Evolutionary conservation across 805 yeast species (phyloP).

Genomic region (Pichia occidentalis): DNA sequence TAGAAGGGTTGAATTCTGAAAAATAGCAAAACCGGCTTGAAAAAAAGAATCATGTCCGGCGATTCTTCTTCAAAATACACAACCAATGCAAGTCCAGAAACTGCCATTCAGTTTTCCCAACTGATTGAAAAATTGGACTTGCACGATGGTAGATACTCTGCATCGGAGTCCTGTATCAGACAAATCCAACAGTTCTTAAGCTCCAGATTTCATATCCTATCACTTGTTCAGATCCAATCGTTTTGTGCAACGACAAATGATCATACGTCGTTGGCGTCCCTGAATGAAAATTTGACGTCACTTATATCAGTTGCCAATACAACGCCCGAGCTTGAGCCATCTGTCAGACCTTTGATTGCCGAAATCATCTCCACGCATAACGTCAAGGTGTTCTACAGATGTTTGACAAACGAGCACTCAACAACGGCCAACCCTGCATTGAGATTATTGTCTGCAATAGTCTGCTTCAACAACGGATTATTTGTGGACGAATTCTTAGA

Average conservation of each 20-base stretch:
- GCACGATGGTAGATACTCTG: neutral
- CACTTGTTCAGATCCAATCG: slow-evolving; percentile 37
- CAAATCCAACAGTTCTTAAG: slow-evolving; percentile 27
- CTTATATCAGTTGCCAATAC: slow-evolving; percentile 25
- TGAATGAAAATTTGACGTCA: slow-evolving; percentile 38
- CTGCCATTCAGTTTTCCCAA: slow-evolving; percentile 15
- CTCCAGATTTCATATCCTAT: slow-evolving; percentile 24
- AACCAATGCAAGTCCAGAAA: slow-evolving; percentile 7
- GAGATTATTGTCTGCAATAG: slow-evolving; percentile 47
- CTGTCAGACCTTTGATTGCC: slow-evolving; percentile 38
- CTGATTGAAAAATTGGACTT: slow-evolving; percentile 15
- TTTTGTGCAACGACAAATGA: slow-evolving; percentile 43
- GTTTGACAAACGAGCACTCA: slow-evolving; percentile 52
- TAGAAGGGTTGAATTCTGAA: too few relatives aligned
- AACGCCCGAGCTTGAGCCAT: slow-evolving; percentile 16
- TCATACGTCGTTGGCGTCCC: slow-evolving; percentile 41
- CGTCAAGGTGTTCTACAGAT: slow-evolving; percentile 60
- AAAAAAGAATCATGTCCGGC: slow-evolving; percentile 1
- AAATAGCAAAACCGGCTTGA: neutral
- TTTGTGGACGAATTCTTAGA: slow-evolving; percentile 53
- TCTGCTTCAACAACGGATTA: slow-evolving; percentile 42
- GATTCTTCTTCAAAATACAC: slow-evolving; percentile 4
- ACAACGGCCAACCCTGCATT: slow-evolving; percentile 56
- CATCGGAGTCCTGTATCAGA: slow-evolving; percentile 6
- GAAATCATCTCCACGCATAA: slow-evolving; percentile 48